Conservation (phyloP, 139 green algal genomes). For the Volvox africanus region DNA sequence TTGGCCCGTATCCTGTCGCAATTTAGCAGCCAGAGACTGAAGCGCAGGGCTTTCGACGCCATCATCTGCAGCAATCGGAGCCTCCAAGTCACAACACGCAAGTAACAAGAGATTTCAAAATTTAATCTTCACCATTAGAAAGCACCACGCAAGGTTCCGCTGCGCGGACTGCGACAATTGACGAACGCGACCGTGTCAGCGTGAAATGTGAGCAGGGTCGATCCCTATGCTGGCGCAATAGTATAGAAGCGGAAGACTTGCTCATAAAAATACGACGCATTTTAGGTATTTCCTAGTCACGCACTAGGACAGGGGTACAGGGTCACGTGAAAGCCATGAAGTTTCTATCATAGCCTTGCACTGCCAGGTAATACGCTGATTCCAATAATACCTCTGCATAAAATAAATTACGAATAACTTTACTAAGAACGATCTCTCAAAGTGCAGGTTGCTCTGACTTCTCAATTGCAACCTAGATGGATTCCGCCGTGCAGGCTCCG, state of each 20-base stretch:
- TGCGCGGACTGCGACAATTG: background rate
- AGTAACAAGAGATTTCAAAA: background rate
- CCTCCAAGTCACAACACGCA: background rate
- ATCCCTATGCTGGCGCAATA: background rate
- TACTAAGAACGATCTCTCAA: background rate
- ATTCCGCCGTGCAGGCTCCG: too few relatives aligned
- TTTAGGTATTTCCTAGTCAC: background rate
- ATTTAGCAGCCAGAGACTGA: background rate
- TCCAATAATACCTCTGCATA: background rate
- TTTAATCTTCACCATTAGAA: background rate
- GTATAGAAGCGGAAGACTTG: background rate
- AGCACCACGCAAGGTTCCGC: constrained; percentile 18
- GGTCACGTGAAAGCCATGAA: background rate
- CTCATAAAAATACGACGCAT: background rate
- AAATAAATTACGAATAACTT: background rate
- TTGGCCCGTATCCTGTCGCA: background rate
- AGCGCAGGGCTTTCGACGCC: constrained; percentile 24
- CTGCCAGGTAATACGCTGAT: background rate
- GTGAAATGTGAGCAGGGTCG: background rate
- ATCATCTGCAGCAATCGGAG: constrained; percentile 6
- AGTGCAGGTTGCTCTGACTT: background rate
- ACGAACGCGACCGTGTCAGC: constrained; percentile 1
- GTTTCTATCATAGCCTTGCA: too few relatives aligned
- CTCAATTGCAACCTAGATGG: too few relatives aligned
- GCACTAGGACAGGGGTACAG: background rate